Evolutionary conservation across 257 asterid species (phyloP).

Genomic region (Solanum microdontum): DNA sequence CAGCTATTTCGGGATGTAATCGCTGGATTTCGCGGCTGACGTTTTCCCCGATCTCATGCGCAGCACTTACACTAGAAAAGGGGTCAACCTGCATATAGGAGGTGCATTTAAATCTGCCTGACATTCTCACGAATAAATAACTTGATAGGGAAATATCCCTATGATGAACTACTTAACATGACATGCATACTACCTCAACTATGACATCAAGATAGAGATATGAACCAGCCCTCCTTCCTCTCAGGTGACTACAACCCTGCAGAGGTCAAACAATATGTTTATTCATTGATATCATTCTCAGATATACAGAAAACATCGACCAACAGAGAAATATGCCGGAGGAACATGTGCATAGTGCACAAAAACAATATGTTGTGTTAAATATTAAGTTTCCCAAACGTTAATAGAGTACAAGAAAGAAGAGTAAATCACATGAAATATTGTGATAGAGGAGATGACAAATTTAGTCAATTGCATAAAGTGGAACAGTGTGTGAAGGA

Average conservation of each 20-base stretch:
- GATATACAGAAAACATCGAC: not conserved
- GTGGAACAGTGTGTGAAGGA: not conserved
- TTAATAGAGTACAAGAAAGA: not conserved
- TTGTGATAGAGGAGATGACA: not conserved
- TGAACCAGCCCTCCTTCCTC: constrained; percentile 97
- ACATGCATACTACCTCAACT: constrained; percentile 43
- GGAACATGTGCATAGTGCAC: not conserved
- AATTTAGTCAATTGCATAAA: not conserved
- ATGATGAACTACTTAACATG: not conserved
- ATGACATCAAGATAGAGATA: constrained; percentile 81
- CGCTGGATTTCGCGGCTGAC: constrained; percentile 63
- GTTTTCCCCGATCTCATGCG: constrained; percentile 76
- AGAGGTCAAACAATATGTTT: constrained; percentile 14
- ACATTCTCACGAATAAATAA: not conserved
- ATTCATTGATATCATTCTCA: not conserved
- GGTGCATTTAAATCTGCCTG: constrained; percentile 2
- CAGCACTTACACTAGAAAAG: constrained; percentile 90
- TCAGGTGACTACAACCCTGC: constrained; percentile 75
- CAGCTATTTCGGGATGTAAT: constrained; percentile 75
- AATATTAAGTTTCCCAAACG: not conserved
- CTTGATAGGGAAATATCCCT: not conserved
- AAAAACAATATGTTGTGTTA: not conserved
- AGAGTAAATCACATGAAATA: not conserved
- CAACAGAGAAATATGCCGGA: not conserved
- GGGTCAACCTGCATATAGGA: constrained; percentile 66